Evolutionary conservation across 2,329 filamentous ascomycete genomes (phyloP).

Genomic region (Neonectria punicea): DNA sequence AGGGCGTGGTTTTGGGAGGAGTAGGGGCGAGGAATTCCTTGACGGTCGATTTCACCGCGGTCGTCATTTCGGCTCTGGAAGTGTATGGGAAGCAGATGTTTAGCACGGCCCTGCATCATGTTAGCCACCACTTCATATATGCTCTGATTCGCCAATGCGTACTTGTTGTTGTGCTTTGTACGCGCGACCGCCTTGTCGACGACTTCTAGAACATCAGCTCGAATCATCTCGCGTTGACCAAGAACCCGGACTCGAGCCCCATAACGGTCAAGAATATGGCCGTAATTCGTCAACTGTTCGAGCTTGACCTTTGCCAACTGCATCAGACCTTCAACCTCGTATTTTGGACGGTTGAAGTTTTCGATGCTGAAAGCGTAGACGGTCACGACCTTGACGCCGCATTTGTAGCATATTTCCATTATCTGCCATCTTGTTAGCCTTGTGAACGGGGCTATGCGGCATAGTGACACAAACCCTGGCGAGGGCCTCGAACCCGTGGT

Average conservation of each 20-base stretch:
- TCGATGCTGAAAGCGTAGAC: slow-evolving; percentile 99
- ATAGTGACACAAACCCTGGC: slow-evolving; percentile 76
- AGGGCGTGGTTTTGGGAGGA: slow-evolving; percentile 73
- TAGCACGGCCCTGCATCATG: slow-evolving; percentile 62
- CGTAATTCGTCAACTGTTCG: slow-evolving; percentile 89
- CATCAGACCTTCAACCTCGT: slow-evolving; percentile 97
- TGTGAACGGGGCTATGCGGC: not conserved
- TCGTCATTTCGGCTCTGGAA: slow-evolving; percentile 93
- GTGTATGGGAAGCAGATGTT: slow-evolving; percentile 99
- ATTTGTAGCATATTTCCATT: slow-evolving; percentile 97
- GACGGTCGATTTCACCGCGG: slow-evolving; percentile 87
- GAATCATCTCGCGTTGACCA: slow-evolving; percentile 85
- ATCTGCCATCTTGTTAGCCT: slow-evolving; percentile 63
- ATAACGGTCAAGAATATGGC: slow-evolving; percentile 91
- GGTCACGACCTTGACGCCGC: slow-evolving; percentile 94
- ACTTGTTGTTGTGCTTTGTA: slow-evolving; percentile 89
- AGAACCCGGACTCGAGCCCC: slow-evolving; percentile 88
- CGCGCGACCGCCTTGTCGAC: slow-evolving; percentile 87
- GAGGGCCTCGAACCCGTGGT: slow-evolving; percentile 93
- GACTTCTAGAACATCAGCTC: slow-evolving; percentile 86
- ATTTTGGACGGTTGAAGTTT: slow-evolving; percentile 97
- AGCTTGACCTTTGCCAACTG: slow-evolving; percentile 97
- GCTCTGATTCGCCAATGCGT: slow-evolving; percentile 35
- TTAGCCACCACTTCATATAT: slow-evolving; percentile 21
- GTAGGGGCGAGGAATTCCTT: slow-evolving; percentile 84